Evolutionary conservation across 306 rosid genomes (phyloP).

Genomic region (Astragalus membranaceus): DNA sequence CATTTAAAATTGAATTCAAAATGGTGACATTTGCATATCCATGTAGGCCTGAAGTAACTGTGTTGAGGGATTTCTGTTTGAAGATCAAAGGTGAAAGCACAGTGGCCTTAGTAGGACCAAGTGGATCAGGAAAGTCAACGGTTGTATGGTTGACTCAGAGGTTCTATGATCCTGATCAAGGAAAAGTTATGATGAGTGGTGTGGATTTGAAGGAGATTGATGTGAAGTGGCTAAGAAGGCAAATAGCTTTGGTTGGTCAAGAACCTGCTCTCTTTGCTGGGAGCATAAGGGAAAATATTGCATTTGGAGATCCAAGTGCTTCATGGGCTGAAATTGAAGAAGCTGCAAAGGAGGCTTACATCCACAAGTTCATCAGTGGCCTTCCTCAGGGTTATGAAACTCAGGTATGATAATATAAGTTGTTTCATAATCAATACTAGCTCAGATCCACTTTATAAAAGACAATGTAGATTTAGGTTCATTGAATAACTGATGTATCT

Average conservation of each 20-base stretch:
- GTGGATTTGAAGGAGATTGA: constrained; percentile 61
- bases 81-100: constrained; percentile 64
- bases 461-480: too few relatives aligned
- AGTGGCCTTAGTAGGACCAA: constrained; percentile 76
- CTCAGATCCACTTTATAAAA: too few relatives aligned
- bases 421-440: too few relatives aligned
- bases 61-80: constrained; percentile 59
- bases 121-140: constrained; percentile 94
- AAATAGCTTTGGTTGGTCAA: constrained; percentile 84
- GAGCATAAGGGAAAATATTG: constrained; percentile 75
- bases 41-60: constrained; percentile 64
- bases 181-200: constrained; percentile 73
- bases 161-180: constrained; percentile 84
- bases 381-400: constrained; percentile 93
- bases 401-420: constrained; percentile 43
- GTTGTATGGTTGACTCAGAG: constrained; percentile 80
- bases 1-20: constrained; percentile 53
- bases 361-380: constrained; percentile 74
- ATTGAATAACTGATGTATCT: too few relatives aligned
- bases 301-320: constrained; percentile 60
- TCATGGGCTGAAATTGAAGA: constrained; percentile 86
- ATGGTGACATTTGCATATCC: constrained; percentile 85
- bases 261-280: constrained; percentile 85
- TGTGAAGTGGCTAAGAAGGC: constrained; percentile 79
- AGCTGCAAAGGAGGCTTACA: constrained; percentile 73